Conservation (phyloP, 2,329 filamentous ascomycete species). For the Cordyceps javanica region DNA sequence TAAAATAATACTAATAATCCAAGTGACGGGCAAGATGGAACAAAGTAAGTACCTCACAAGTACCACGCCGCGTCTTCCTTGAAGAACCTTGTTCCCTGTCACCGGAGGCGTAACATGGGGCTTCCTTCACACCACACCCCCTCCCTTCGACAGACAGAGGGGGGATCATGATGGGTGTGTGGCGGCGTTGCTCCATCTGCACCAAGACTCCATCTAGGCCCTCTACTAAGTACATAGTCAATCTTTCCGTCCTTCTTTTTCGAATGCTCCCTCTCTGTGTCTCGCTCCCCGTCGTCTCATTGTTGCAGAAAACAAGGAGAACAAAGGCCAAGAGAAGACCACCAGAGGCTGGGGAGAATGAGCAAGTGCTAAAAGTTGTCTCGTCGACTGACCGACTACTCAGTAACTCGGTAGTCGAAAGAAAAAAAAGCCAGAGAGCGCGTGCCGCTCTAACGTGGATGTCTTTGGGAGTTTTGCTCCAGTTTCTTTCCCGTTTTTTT, state of each 20-base stretch:
- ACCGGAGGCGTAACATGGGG: neutral
- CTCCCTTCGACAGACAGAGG: neutral
- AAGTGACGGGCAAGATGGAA: too few species aligned
- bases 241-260: neutral
- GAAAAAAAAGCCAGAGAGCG: too few species aligned
- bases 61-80: neutral
- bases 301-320: neutral
- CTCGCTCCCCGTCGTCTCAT: neutral
- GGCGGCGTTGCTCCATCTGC: conserved; percentile 3
- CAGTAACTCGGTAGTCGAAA: too few species aligned
- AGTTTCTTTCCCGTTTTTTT: neutral
- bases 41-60: conserved; percentile 4
- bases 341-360: too few species aligned
- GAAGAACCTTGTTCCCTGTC: neutral
- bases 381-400: too few species aligned
- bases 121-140: neutral
- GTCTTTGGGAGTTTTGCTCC: too few species aligned
- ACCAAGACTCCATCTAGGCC: conserved; percentile 5
- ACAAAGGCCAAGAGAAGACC: too few species aligned
- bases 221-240: neutral
- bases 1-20: too few species aligned
- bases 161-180: too few species aligned
- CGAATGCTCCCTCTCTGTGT: neutral
- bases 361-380: too few species aligned
- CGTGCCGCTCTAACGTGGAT: too few species aligned